Evolutionary conservation across 2,329 filamentous ascomycete species (phyloP), one percentile per base, ranked within the genome.

Genomic region (Sarocladium brachiariae): DNA sequence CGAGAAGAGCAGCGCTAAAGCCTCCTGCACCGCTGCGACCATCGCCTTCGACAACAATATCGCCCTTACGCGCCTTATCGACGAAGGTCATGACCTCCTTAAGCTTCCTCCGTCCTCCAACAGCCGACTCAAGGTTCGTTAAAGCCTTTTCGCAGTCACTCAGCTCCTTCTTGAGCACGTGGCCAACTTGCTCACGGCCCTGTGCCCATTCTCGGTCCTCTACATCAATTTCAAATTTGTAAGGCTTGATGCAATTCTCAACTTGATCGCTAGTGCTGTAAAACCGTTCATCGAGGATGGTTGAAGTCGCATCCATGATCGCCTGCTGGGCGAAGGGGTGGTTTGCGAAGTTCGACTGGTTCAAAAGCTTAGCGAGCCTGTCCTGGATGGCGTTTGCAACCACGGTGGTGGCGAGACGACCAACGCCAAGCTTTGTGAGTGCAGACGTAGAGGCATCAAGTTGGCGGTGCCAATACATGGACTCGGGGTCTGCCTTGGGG

Each of bases 181-280:
- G 77, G 34, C 82, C 78, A 1, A 92, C 85, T 58, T 95, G 93
- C 41, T 96, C 90, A 49, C 92, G 78, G 1, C 90, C 91, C 54
- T 87, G 82, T 3, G 76, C 67, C 93, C 93, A 99, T 65, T 99
- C 95, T 7, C 83, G 76, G 34, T 91, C 87, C 61, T 96, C 89
- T 39, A 99, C 84, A 59, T 99, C 93, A 52, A 99, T 95, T 55
- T 96, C 90, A 58, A 92, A 97, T 65, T 99, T 99, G 74, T 92
- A 99, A 0, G 95, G 93, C 68, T 99, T 99, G 69, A 99, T 95
- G 64, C 92, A 99, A 64, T 97, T 97, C 67, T 99, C 93, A 1
- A 99, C 88, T 69, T 97, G 93, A 61, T 99, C 95, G 55, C 88
- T 93, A 1, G 95, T 99, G 68, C 92, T 93, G 70, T 96, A 97